phyloP scores from a whole-genome alignment of 1,139 yeast species.

The Hanseniaspora sp. region DNA sequence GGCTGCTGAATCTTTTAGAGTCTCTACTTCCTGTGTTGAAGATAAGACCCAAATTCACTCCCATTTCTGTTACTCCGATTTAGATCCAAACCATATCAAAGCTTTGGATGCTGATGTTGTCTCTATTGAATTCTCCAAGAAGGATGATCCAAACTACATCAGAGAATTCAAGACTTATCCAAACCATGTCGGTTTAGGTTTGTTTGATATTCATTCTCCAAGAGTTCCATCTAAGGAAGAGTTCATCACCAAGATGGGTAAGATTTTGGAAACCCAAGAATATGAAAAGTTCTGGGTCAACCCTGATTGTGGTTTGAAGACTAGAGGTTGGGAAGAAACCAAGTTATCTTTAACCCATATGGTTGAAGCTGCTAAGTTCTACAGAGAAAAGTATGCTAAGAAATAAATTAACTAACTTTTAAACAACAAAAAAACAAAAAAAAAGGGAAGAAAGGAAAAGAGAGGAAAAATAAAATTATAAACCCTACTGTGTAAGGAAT shows the following conservation, averaged over 20 bases:
- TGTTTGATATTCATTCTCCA: conserved; percentile 98
- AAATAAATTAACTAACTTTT: conserved; percentile 19
- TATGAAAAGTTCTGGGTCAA: conserved; percentile 98
- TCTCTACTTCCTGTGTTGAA: conserved; percentile 95
- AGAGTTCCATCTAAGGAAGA: conserved; percentile 97
- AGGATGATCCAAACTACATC: conserved; percentile 96
- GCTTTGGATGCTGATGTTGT: conserved; percentile 99
- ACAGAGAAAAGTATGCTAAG: conserved; percentile 53
- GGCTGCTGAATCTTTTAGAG: conserved; percentile 99
- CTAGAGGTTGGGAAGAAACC: conserved; percentile 92
- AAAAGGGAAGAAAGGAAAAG: neutral
- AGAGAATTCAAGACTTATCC: conserved; percentile 97
- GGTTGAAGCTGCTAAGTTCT: conserved; percentile 97
- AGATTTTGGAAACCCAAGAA: conserved; percentile 92
- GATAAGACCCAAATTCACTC: conserved; percentile 97
- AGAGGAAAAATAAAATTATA: neutral
- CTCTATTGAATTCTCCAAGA: conserved; percentile 97
- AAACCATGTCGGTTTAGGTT: conserved; percentile 98
- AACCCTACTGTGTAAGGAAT: no score
- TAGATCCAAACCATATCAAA: conserved; percentile 98
- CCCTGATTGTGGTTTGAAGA: conserved; percentile 99
- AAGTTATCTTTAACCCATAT: conserved; percentile 82
- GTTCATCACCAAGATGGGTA: conserved; percentile 84
- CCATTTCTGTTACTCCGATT: conserved; percentile 99
- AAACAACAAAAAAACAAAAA: neutral